Percentiles rank a stretch among this genome's conserved stretches.
Evolutionary conservation across 495 filamentous ascomycete genomes (phyloP).

Genomic region (Penicillium subrubescens): DNA sequence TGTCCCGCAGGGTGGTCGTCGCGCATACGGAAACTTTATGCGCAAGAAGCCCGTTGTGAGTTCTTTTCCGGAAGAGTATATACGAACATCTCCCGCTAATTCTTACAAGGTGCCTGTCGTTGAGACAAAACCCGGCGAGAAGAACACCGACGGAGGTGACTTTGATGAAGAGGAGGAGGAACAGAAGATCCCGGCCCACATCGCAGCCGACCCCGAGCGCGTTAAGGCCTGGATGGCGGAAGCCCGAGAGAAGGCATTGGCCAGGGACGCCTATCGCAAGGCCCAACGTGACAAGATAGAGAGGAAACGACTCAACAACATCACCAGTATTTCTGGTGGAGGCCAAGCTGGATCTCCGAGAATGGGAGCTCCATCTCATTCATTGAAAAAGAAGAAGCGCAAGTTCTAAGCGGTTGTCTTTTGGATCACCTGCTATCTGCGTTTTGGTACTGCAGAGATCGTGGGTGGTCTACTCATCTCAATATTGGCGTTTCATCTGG

Average conservation of each 20-base stretch:
- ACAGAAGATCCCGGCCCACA: too few relatives aligned
- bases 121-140: background rate
- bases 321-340: slow-evolving; percentile 42
- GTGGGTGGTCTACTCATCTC: background rate
- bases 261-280: background rate
- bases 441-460: slow-evolving; percentile 13
- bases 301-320: slow-evolving; percentile 19
- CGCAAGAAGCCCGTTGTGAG: slow-evolving; percentile 34
- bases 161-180: slow-evolving; percentile 16
- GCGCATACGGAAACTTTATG: slow-evolving; percentile 43
- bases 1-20: slow-evolving; percentile 35
- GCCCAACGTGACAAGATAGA: background rate
- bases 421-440: background rate
- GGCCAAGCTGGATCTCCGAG: background rate
- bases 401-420: slow-evolving; percentile 19
- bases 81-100: slow-evolving; percentile 2
- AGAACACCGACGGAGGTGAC: background rate
- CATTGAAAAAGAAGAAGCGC: slow-evolving; percentile 44
- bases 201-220: too few relatives aligned
- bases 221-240: too few relatives aligned
- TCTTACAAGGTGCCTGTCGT: slow-evolving; percentile 2
- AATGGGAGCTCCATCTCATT: background rate
- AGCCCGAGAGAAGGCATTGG: slow-evolving; percentile 13
- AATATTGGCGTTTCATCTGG: slow-evolving; percentile 11
- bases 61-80: slow-evolving; percentile 5